Evolutionary conservation across 352 stramenopile species (phyloP), one percentile per base, ranked within the genome.

Genomic region (Aphanomyces euteiches): DNA sequence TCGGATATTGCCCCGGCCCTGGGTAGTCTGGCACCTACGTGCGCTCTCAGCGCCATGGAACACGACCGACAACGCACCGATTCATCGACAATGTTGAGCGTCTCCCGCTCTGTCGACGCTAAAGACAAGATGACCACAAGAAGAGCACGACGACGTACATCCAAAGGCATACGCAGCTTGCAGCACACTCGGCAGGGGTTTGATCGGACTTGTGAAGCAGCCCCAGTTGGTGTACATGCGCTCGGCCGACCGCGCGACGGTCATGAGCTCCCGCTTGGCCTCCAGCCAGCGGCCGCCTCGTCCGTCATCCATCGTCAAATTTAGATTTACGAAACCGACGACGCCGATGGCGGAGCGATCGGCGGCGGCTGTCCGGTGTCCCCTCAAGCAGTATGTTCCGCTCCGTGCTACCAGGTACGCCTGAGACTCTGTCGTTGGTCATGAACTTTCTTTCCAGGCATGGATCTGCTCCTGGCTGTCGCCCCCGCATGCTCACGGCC

Each of bases 181-280:
- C 13, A 61, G 36, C 15, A 43, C 54, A 40, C 43, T n/a, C 17
- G 54, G 54, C 54, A 61, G 19, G 0, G 54, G 54, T 37, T 61
- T 61, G 48, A 70, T 40, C 3, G 64, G 64, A 37, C 64, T 70
- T 17, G 47, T 56, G 21, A 70, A 45, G 40, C 64, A 70, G n/a
- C 64, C 64, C 64, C 64, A 70, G n/a, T 70, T 54, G 7, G 61
- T 37, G 47, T 70, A 70, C 47, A 70, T 36, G 13, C 64, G 64
- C 48, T 61, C 54, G 7, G 54, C 41, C 1, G 54, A 61, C 6
- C 54, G 19, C 5, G 54, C 54, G 28, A 19, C 28, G 15, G 54
- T 13, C 28, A 37, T 41, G 19, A 28, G 54, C 34, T 61, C 54
- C 28, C 54, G 54, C 54, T 40, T 61, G 6, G 15, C 8, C 21